These are phyloP conservation scores for Agaricus subrufescens DNA, from an alignment of 768 basidiomycete genomes.

Conservation along the genomic window DNA sequence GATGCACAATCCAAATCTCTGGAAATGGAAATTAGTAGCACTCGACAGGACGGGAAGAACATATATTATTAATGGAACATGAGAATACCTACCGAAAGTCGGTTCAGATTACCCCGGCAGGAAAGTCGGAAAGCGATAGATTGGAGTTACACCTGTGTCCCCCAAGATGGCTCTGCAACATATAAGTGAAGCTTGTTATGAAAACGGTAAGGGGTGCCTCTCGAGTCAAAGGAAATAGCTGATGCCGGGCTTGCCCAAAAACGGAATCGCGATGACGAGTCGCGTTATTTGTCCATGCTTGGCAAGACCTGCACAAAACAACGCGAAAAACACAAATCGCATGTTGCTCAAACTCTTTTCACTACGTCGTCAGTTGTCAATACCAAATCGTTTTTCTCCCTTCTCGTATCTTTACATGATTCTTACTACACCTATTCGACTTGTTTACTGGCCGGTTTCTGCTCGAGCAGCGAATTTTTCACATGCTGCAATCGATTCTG, in stretches of 20 bases:
- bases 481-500: conserved; percentile 77
- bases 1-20: neutral
- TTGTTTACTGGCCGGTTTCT: conserved; percentile 55
- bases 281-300: conserved; percentile 21
- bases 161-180: too few relatives aligned
- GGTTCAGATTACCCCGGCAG: too few relatives aligned
- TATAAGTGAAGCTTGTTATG: too few relatives aligned
- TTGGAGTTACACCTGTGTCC: too few relatives aligned
- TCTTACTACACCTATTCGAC: neutral
- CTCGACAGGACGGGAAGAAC: too few relatives aligned
- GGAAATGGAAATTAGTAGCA: too few relatives aligned
- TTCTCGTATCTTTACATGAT: neutral
- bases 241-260: neutral
- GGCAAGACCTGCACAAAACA: neutral
- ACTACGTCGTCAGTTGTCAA: neutral
- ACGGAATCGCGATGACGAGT: neutral
- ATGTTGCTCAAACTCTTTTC: neutral
- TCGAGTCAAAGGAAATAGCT: too few relatives aligned
- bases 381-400: neutral
- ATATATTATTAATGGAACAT: too few relatives aligned
- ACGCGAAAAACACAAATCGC: conserved; percentile 1
- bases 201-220: too few relatives aligned
- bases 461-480: conserved; percentile 62
- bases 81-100: too few relatives aligned
- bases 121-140: too few relatives aligned